Percentiles rank a stretch among this genome's conserved stretches.
Evolutionary conservation across 169 alveolate species (phyloP).

Genomic region (Cryptosporidium tyzzeri): DNA sequence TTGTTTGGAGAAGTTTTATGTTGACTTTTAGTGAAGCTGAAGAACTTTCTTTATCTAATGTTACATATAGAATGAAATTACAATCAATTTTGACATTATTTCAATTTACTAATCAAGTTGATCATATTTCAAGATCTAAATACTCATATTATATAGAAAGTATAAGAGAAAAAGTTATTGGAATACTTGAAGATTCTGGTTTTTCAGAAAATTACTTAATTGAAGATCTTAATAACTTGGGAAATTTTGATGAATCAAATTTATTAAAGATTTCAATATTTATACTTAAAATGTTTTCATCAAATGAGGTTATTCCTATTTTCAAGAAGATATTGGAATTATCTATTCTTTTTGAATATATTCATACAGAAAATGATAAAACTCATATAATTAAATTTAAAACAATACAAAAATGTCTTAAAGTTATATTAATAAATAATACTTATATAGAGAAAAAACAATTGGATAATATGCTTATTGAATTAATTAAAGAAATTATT

Average conservation of each 20-base stretch:
- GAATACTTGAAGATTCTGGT: background rate
- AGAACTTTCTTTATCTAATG: background rate
- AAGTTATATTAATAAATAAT: conserved; percentile 27
- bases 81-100: conserved; percentile 42
- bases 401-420: background rate
- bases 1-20: background rate
- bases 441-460: background rate
- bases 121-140: background rate
- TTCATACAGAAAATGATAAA: background rate
- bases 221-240: background rate
- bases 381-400: conserved; percentile 1
- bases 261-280: background rate
- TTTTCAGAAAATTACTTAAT: background rate
- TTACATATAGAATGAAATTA: conserved; percentile 9
- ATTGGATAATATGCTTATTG: conserved; percentile 11
- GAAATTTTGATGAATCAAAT: background rate
- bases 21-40: background rate
- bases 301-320: background rate
- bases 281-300: conserved; percentile 1
- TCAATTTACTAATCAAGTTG: conserved; percentile 25
- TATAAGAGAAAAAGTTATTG: background rate
- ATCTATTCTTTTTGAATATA: background rate
- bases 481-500: conserved; percentile 3
- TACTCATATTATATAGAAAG: background rate
- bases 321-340: background rate